A percentile compares a stretch with the other conserved stretches of the same genome.
These are phyloP conservation scores for Tricholoma flavovirens DNA, from an alignment of 768 basidiomycete species.

Conservation along the genomic window DNA sequence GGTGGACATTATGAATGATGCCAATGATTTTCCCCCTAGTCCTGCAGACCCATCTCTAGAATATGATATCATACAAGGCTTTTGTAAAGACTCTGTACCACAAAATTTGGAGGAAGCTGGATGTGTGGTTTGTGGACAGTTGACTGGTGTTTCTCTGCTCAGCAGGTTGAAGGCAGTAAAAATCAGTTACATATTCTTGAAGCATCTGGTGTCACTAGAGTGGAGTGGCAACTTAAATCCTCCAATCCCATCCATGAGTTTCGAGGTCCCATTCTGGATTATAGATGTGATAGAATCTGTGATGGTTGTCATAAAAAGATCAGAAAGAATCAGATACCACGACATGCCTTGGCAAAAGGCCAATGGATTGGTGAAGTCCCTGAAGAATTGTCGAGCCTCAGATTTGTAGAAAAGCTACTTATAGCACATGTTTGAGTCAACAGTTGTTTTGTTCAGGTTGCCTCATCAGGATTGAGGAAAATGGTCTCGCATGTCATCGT, in stretches of 20 bases:
- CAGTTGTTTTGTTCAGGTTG: slow-evolving; percentile 22
- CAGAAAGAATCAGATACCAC: not conserved
- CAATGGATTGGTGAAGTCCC: no score
- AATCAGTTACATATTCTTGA: slow-evolving; percentile 1
- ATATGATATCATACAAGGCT: not conserved
- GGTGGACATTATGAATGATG: not conserved
- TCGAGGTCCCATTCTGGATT: slow-evolving; percentile 12
- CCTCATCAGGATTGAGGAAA: slow-evolving; percentile 18
- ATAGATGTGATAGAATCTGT: slow-evolving; percentile 13
- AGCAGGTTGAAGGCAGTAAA: slow-evolving; percentile 3
- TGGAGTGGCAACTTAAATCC: slow-evolving; percentile 2
- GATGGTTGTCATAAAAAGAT: slow-evolving; percentile 6
- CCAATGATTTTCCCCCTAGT: not conserved
- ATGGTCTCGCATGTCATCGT: slow-evolving; percentile 29
- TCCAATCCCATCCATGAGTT: slow-evolving; percentile 1
- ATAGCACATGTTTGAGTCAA: not conserved
- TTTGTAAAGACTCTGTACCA: not conserved
- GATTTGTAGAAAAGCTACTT: not conserved
- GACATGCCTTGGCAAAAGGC: no score
- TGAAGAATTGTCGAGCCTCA: no score
- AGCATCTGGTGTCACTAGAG: slow-evolving; percentile 1
- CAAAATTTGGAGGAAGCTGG: slow-evolving; percentile 20
- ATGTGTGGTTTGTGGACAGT: slow-evolving; percentile 27
- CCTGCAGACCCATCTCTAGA: not conserved
- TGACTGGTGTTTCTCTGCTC: not conserved